Conservation (phyloP, 1,284 basidiomycete genomes). For the Ganoderma leucocontextum region DNA sequence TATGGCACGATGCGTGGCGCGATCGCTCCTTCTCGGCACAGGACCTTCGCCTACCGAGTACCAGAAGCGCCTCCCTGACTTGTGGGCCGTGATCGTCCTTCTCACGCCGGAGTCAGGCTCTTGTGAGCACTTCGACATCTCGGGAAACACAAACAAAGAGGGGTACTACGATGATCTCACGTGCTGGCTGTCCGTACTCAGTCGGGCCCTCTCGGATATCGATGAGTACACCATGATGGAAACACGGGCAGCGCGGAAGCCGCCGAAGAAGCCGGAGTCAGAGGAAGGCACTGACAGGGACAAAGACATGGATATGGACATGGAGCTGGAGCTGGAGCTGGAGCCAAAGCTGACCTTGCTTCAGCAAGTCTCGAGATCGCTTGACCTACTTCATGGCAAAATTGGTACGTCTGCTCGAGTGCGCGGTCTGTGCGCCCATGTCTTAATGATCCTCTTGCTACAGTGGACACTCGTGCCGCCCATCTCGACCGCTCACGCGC, state of each 20-base stretch:
- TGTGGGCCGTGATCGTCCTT: slow-evolving; percentile 41
- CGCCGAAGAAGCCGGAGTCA: slow-evolving; percentile 25
- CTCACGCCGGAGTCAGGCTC: slow-evolving; percentile 45
- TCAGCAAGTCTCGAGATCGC: slow-evolving; percentile 52
- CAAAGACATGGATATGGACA: slow-evolving; percentile 32
- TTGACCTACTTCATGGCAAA: slow-evolving; percentile 64
- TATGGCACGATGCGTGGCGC: slow-evolving; percentile 65
- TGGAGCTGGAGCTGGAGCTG: slow-evolving; percentile 31
- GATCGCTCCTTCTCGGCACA: slow-evolving; percentile 39
- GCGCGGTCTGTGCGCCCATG: not conserved
- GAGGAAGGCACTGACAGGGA: slow-evolving; percentile 20
- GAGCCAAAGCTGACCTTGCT: slow-evolving; percentile 49
- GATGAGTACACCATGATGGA: slow-evolving; percentile 63
- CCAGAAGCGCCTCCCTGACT: slow-evolving; percentile 33
- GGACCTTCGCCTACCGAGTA: slow-evolving; percentile 14
- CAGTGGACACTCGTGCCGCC: slow-evolving; percentile 75
- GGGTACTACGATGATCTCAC: slow-evolving; percentile 71
- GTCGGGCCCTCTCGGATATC: slow-evolving; percentile 63
- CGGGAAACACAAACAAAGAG: slow-evolving; percentile 48
- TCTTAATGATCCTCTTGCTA: slow-evolving; percentile 1
- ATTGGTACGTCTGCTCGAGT: slow-evolving; percentile 59
- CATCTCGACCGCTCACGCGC: slow-evolving; percentile 76
- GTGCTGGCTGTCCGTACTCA: slow-evolving; percentile 61
- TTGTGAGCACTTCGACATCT: slow-evolving; percentile 51
- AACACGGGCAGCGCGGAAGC: slow-evolving; percentile 32